Percentiles rank a stretch among this genome's conserved stretches.
Evolutionary conservation across 2,329 filamentous ascomycete species (phyloP).

Genomic region (Mariannaea sp.): DNA sequence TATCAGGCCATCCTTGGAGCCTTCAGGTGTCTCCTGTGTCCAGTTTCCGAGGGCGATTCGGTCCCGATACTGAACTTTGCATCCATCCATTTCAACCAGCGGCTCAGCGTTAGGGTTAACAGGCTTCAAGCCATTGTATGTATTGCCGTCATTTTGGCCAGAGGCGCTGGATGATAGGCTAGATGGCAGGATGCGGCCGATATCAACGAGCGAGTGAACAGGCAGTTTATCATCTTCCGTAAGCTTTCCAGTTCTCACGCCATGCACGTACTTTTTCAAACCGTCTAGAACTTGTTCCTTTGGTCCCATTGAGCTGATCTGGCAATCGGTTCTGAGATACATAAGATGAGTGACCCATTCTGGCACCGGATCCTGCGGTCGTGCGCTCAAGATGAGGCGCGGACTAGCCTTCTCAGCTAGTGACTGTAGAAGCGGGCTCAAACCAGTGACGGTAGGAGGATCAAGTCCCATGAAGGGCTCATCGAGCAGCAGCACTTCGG

Average conservation of each 20-base stretch:
- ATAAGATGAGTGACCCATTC: slow-evolving; percentile 89
- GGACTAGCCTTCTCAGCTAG: slow-evolving; percentile 71
- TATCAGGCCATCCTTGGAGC: slow-evolving; percentile 65
- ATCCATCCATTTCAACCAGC: slow-evolving; percentile 85
- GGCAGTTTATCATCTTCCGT: slow-evolving; percentile 55
- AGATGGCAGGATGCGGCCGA: slow-evolving; percentile 51
- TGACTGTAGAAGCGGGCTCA: slow-evolving; percentile 72
- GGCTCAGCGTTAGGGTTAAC: slow-evolving; percentile 59
- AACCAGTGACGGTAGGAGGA: slow-evolving; percentile 73
- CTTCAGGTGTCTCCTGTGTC: slow-evolving; percentile 61
- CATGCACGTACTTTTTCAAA: slow-evolving; percentile 54
- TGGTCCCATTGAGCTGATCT: slow-evolving; percentile 67
- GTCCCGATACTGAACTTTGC: slow-evolving; percentile 77
- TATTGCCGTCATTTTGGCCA: slow-evolving; percentile 6
- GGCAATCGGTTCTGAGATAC: slow-evolving; percentile 69
- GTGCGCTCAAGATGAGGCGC: slow-evolving; percentile 74
- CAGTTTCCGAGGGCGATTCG: slow-evolving; percentile 83
- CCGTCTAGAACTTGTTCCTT: slow-evolving; percentile 65
- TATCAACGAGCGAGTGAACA: slow-evolving; percentile 53
- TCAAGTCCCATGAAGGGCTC: slow-evolving; percentile 97
- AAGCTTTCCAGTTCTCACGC: slow-evolving; percentile 50
- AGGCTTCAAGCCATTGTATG: slow-evolving; percentile 29
- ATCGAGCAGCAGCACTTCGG: slow-evolving; percentile 84
- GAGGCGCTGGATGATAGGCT: slow-evolving; percentile 25
- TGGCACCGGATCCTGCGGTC: slow-evolving; percentile 86